Evolutionary conservation across 1,284 basidiomycete species (phyloP).

Genomic region (Ganoderma multipileum): DNA sequence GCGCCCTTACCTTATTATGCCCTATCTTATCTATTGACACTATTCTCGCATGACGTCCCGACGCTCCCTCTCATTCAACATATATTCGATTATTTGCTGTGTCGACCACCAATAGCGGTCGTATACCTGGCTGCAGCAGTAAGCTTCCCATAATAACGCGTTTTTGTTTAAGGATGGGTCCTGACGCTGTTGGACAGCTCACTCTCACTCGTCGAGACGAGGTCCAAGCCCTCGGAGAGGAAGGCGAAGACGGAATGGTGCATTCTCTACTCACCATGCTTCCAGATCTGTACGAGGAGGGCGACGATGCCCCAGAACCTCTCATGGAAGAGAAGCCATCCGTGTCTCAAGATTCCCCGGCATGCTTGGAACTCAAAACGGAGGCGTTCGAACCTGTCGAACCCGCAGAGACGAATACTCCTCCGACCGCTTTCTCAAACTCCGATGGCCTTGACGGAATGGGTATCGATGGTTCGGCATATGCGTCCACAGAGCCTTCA

Average conservation of each 20-base stretch:
- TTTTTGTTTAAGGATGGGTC: not conserved
- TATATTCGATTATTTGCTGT: constrained; percentile 87
- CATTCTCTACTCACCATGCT: constrained; percentile 81
- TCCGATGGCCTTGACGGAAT: not conserved
- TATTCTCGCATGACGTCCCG: constrained; percentile 92
- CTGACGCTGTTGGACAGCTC: constrained; percentile 48
- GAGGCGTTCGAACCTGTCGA: constrained; percentile 15
- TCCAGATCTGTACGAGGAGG: constrained; percentile 65
- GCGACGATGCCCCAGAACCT: constrained; percentile 25
- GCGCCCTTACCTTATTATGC: constrained; percentile 86
- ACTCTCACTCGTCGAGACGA: constrained; percentile 68
- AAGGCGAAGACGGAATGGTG: constrained; percentile 84
- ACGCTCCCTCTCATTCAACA: constrained; percentile 86
- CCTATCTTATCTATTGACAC: constrained; percentile 88
- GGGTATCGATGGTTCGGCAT: not conserved
- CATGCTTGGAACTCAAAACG: not conserved
- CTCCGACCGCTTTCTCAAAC: not conserved
- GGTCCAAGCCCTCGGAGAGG: constrained; percentile 58
- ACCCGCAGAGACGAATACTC: not conserved
- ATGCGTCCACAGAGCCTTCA: not conserved
- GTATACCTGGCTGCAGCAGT: constrained; percentile 88
- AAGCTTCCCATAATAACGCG: constrained; percentile 38
- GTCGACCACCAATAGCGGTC: constrained; percentile 79
- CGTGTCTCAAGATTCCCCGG: not conserved
- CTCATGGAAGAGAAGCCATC: not conserved